Percentiles rank a stretch among this genome's conserved stretches.
Evolutionary conservation across 805 yeast genomes (phyloP).

Genomic region (Ogataea allantospora): DNA sequence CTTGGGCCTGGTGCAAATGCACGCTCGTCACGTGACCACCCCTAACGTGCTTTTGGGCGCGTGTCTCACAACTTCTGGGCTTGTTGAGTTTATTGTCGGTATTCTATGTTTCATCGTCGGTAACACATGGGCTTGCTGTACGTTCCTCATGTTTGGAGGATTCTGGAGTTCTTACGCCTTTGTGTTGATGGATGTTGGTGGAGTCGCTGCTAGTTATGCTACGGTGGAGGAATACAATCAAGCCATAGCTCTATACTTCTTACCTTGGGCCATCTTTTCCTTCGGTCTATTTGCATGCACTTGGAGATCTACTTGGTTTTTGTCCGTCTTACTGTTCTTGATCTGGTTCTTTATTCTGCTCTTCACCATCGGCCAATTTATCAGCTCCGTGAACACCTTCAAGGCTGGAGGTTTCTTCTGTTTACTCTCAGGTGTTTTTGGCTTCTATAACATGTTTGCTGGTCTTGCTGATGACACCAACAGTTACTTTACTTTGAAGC

Average conservation of each 20-base stretch:
- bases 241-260: slow-evolving; percentile 47
- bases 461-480: slow-evolving; percentile 52
- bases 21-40: slow-evolving; percentile 43
- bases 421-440: slow-evolving; percentile 40
- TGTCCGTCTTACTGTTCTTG: slow-evolving; percentile 39
- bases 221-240: slow-evolving; percentile 38
- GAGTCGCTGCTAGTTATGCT: slow-evolving; percentile 39
- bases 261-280: slow-evolving; percentile 54
- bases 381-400: slow-evolving; percentile 31
- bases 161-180: slow-evolving; percentile 54
- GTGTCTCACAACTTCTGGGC: slow-evolving; percentile 48
- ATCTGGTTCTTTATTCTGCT: slow-evolving; percentile 46
- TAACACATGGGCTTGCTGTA: slow-evolving; percentile 56
- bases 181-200: slow-evolving; percentile 44
- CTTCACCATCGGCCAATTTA: slow-evolving; percentile 44
- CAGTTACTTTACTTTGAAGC: slow-evolving; percentile 52
- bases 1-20: slow-evolving; percentile 45
- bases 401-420: slow-evolving; percentile 52
- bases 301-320: slow-evolving; percentile 46
- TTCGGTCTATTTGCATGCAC: slow-evolving; percentile 46
- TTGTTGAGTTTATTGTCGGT: slow-evolving; percentile 50
- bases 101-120: slow-evolving; percentile 49
- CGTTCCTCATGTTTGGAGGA: slow-evolving; percentile 52
- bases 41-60: slow-evolving; percentile 47
- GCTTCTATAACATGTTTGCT: slow-evolving; percentile 47